Conservation (phyloP, 257 asterid species). For the Eustoma russellianum region DNA sequence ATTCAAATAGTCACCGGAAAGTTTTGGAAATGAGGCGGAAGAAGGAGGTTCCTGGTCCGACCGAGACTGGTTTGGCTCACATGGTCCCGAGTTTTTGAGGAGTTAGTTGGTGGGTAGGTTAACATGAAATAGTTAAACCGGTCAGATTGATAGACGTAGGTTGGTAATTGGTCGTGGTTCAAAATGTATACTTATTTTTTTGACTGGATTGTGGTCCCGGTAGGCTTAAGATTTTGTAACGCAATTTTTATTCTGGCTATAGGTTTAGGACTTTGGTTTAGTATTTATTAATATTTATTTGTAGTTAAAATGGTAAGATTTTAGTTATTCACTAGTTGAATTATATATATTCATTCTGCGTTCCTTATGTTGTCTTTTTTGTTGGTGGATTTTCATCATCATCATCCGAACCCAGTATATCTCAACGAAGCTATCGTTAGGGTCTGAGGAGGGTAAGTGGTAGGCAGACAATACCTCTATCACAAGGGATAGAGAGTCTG, state of each 20-base stretch:
- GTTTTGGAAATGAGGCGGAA: conserved; percentile 33
- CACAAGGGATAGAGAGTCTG: no score
- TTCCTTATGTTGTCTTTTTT: no score
- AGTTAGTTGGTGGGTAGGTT: neutral
- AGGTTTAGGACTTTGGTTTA: conserved; percentile 8
- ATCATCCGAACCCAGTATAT: no score
- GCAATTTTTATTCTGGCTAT: neutral
- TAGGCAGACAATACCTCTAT: no score
- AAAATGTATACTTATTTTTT: conserved; percentile 17
- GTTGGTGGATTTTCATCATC: no score
- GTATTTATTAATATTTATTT: conserved; percentile 1
- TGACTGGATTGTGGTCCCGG: conserved; percentile 8
- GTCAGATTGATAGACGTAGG: neutral
- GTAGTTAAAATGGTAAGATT: neutral
- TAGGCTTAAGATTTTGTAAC: conserved; percentile 8
- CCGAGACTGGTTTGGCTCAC: conserved; percentile 14
- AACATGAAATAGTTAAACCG: conserved; percentile 10
- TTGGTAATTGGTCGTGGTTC: conserved; percentile 7
- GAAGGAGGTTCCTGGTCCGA: conserved; percentile 13
- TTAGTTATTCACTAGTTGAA: no score
- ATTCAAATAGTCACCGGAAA: conserved; percentile 31
- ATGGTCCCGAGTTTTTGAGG: conserved; percentile 18
- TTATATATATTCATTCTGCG: no score
- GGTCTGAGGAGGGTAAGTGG: no score
- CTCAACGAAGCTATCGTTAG: no score